phyloP scores from a whole-genome alignment of 768 basidiomycete species.

The Tephrocybe sp. region DNA sequence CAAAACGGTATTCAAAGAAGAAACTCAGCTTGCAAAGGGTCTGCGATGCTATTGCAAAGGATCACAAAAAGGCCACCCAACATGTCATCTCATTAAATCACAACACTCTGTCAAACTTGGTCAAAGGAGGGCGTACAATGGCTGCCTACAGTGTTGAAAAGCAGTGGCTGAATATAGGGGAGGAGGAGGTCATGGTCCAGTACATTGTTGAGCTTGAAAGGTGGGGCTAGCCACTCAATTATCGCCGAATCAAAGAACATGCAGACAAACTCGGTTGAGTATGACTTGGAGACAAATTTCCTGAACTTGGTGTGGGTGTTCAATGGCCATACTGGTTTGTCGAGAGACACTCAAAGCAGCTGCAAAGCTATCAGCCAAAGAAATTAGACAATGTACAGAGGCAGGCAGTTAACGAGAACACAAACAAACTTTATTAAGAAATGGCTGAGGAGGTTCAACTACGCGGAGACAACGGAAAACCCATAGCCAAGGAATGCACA shows the following conservation, averaged over 20 bases:
- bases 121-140: background rate
- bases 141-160: background rate
- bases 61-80: slow-evolving; percentile 1
- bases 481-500: slow-evolving; percentile 1
- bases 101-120: background rate
- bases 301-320: slow-evolving; percentile 2
- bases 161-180: slow-evolving; percentile 4
- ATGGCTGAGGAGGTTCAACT: slow-evolving; percentile 6
- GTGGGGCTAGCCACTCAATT: slow-evolving; percentile 3
- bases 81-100: background rate
- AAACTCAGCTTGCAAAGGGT: background rate
- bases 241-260: slow-evolving; percentile 1
- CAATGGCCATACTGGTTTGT: slow-evolving; percentile 8
- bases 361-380: slow-evolving; percentile 31
- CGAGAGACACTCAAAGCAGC: slow-evolving; percentile 7
- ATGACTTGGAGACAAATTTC: slow-evolving; percentile 4
- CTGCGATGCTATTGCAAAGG: background rate
- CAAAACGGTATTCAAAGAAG: background rate
- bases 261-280: background rate
- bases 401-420: slow-evolving; percentile 26
- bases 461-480: background rate
- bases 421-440: slow-evolving; percentile 24
- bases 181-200: slow-evolving; percentile 1
- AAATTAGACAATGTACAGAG: slow-evolving; percentile 31
- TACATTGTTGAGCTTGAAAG: background rate